Evolutionary conservation across 352 stramenopile genomes (phyloP), one percentile per base, ranked within the genome.

Genomic region (Pilasporangium apinafurcum): DNA sequence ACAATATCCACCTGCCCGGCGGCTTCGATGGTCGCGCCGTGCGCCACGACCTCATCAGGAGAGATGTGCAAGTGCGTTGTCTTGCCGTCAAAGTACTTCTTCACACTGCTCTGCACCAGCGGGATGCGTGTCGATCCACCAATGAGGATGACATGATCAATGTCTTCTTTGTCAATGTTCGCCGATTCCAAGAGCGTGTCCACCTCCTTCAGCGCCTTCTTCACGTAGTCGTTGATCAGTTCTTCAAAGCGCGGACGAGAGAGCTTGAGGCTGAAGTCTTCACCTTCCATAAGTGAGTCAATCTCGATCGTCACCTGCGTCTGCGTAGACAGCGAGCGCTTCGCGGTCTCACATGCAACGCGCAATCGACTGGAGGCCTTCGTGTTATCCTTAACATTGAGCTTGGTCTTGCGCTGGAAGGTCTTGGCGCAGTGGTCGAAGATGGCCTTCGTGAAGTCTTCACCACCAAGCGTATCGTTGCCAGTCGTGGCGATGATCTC

Each of bases 51-150:
- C 63, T 96, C 87, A 53, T 97, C 90, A 3, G 87, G 85, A 35
- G 87, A 90, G 46, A 95, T 65, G 56, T 92, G 83, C 53, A 85
- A 64, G 57, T 81, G 73, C 32, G 82, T 78, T 40, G 75, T 82
- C 56, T 86, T 87, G 56, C 77, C 78, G 37, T 93, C 79, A 45
- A 95, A 95, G 51, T 76, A 86, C 58, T 87, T 89, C 62, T 88
- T 87, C 26, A 95, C 55, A 25, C 63, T 63, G 38, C 46, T 68
- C 57, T 93, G 81, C 42, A 93, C 61, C 65, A 99, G 97, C 44
- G 97, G 97, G 61, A 99, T 99, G 68, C 97, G 95, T 29, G 95
- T 95, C 30, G 92, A 98, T 39, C 96, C 96, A 38, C 96, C 96
- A 10, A 98, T 89, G 26, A 99, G 78, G 44, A 99, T 92, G 29